Base-by-base conservation (phyloP, 1,139 yeast genomes). In the Magnusiomyces sp. region DNA sequence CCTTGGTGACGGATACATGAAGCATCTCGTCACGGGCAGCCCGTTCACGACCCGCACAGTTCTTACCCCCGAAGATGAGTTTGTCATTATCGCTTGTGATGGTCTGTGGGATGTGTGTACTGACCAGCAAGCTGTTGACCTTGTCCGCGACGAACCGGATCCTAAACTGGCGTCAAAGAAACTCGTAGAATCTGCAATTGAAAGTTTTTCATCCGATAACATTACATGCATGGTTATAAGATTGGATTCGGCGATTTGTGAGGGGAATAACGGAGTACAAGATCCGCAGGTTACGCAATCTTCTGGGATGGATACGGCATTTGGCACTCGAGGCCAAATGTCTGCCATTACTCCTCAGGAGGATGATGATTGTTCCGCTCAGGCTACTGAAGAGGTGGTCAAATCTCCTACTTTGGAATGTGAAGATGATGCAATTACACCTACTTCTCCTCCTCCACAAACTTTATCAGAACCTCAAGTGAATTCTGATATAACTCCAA, bases 41-140 rank as follows among this genome's bases (percentile, higher is more conserved):
- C 99, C 98, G 0, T 92, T 83, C 61, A 92, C 98, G 0, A 88
- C 98, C 0, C 80, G 89, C 46, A 89, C 95, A 0, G 87, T 81
- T 60, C 73, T 94, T 29, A 69, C 74, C 53, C 59, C 69, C 17
- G 71, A 71, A 3, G 95, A 87, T 62, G 80, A 84, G 58, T 88
- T 86, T 63, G 65, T 90, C 62, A 89, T 90, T 48, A 69, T 90
- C 53, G 97, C 96, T 1, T 89, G 97, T 65, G 97, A 90, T 66
- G 97, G 97, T 0, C 71, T 90, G 13, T 90, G 97, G 97, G 97
- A 90, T 64, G 96, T 90, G 2, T 74, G 90, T 49, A 74, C 80
- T 5, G 97, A 90, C 61, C 81, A 80, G 55, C 77, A 77, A 50
- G 97, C 97, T 0, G 86, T 94, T 53, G 81, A 82, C 50, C 66